These are phyloP conservation scores for Cercospora nicotianae DNA, from an alignment of 2,329 filamentous ascomycete species.

Conservation along the genomic window DNA sequence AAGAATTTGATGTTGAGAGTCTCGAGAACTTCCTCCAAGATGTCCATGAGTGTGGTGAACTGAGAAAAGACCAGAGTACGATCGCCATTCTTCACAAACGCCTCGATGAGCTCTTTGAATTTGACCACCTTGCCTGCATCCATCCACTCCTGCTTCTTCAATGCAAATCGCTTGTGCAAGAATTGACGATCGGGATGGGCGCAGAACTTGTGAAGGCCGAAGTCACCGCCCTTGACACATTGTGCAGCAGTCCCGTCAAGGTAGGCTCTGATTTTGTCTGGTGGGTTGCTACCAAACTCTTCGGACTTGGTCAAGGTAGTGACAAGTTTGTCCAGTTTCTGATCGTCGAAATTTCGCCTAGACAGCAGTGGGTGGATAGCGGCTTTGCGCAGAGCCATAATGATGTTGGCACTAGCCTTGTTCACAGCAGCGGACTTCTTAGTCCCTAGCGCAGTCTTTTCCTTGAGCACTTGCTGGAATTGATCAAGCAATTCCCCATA, in stretches of 20 bases:
- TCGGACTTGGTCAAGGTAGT: slow-evolving; percentile 33
- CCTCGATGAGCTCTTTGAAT: slow-evolving; percentile 69
- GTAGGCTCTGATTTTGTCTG: slow-evolving; percentile 54
- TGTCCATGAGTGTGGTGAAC: slow-evolving; percentile 88
- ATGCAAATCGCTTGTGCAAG: slow-evolving; percentile 54
- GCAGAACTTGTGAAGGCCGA: slow-evolving; percentile 62
- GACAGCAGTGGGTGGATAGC: slow-evolving; percentile 90
- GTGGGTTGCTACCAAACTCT: slow-evolving; percentile 38
- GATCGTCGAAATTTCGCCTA: slow-evolving; percentile 74
- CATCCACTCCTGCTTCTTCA: slow-evolving; percentile 65
- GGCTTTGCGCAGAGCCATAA: slow-evolving; percentile 90
- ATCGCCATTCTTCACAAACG: slow-evolving; percentile 78
- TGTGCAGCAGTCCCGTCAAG: slow-evolving; percentile 67
- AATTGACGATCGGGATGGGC: slow-evolving; percentile 49
- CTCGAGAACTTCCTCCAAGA: slow-evolving; percentile 79
- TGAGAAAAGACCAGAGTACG: slow-evolving; percentile 89
- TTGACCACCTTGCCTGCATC: slow-evolving; percentile 77
- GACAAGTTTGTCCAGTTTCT: slow-evolving; percentile 70
- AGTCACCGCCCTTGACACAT: slow-evolving; percentile 74
- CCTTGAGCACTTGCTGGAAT: slow-evolving; percentile 60
- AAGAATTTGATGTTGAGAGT: slow-evolving; percentile 72
- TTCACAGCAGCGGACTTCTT: slow-evolving; percentile 50
- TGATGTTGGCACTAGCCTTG: slow-evolving; percentile 41
- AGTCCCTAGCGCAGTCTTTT: slow-evolving; percentile 54
- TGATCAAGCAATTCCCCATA: slow-evolving; percentile 70